Evolutionary conservation across 2,329 filamentous ascomycete species (phyloP), one percentile per base, ranked within the genome.

Genomic region (Colletotrichum chlorophyti): DNA sequence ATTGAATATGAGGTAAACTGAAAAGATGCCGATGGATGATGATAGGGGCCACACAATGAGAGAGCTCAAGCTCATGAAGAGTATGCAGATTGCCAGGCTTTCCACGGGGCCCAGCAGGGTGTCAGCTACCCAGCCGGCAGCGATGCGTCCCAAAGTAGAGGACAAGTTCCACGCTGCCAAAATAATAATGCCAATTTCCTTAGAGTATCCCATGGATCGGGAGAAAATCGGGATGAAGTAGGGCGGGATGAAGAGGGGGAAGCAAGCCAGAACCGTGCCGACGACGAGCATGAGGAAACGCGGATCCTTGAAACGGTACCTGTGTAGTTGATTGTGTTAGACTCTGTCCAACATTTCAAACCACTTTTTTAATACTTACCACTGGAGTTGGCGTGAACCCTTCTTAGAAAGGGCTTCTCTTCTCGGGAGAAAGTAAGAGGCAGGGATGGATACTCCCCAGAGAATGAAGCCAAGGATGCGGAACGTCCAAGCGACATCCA

Each of bases 211-310:
- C 32, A 68, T 63, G 4, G 68, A 65, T 4, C 64, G 23, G 9
- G 66, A 63, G 35, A 68, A 69, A 11, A 69, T 55, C 15, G 67
- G 67, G 4, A 69, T 68, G 21, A 69, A 69, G 61, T 69, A 69
- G 1, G 68, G 64, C 6, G 67, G 67, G 6, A 69, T 63, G 37
- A 69, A 68, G 6, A 69, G 53, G 2, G 67, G 65, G 43, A 69
- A 69, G 27, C 65, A 69, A 10, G 62, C 55, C 5, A 68, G 38
- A 8, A 64, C 55, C 0, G 64, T 65, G 6, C 66, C 68, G 11
- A 63, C 31, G 10, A 69, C 34, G 2, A 69, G 57, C 12, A 68
- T 17, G 15, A 66, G 49, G 21, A 69, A 69, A 2, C 66, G 58
- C 19, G 55, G 37, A 11, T 68, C 62, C 26, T 53, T 62, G 49